These are phyloP conservation scores for Pochonia chlamydosporia DNA, from an alignment of 2,329 filamentous ascomycete species.

Conservation along the genomic window DNA sequence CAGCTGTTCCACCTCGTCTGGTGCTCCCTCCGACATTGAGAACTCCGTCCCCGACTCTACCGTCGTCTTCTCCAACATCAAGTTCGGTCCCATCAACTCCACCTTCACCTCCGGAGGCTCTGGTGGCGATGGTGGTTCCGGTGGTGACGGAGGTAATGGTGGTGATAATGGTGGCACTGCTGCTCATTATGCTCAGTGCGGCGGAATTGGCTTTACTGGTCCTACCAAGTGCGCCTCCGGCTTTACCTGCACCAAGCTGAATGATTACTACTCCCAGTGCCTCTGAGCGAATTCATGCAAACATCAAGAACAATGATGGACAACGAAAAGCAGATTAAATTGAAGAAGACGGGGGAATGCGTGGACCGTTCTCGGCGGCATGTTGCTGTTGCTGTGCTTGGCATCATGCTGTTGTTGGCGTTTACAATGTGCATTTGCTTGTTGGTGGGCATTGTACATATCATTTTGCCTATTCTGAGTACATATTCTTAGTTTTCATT, in stretches of 20 bases:
- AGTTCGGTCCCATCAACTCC: slow-evolving; percentile 48
- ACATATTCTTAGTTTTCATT: background rate
- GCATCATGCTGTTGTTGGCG: slow-evolving; percentile 9
- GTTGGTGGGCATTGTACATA: background rate
- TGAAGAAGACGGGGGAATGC: no score
- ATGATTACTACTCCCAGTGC: slow-evolving; percentile 37
- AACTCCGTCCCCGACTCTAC: slow-evolving; percentile 36
- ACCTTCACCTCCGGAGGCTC: slow-evolving; percentile 31
- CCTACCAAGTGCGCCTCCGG: slow-evolving; percentile 27
- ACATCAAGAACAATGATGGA: no score
- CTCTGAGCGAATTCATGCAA: slow-evolving; percentile 18
- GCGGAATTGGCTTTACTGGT: slow-evolving; percentile 28
- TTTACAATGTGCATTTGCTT: slow-evolving; percentile 15
- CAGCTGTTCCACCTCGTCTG: slow-evolving; percentile 45
- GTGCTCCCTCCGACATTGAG: slow-evolving; percentile 46
- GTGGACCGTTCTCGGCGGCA: slow-evolving; percentile 2
- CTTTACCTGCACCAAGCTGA: slow-evolving; percentile 29
- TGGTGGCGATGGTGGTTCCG: slow-evolving; percentile 11
- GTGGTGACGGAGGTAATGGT: no score
- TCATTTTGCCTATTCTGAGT: background rate
- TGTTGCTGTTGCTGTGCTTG: slow-evolving; percentile 5
- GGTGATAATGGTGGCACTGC: no score
- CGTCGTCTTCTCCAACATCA: slow-evolving; percentile 55
- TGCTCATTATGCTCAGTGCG: slow-evolving; percentile 31
- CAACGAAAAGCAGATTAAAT: no score